Conservation (phyloP, 2,329 filamentous ascomycete species). For the Corniculantispora saksenae region DNA sequence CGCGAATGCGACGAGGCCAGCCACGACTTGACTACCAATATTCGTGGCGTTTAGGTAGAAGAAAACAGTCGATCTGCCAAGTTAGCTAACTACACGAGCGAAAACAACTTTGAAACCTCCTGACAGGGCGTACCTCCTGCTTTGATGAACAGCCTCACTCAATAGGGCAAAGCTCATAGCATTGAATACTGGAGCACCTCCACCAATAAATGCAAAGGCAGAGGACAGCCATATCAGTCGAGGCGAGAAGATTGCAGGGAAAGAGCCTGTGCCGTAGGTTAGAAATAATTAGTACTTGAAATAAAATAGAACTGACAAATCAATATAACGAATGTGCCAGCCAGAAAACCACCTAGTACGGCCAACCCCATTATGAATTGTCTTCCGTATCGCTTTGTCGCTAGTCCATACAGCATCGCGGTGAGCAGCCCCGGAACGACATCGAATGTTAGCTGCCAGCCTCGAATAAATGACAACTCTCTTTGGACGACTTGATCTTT, state of each 20-base stretch:
- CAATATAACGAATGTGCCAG: background rate
- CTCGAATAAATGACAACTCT: constrained; percentile 5
- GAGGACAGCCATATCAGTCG: background rate
- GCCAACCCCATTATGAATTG: background rate
- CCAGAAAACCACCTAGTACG: background rate
- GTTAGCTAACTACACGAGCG: constrained; percentile 3
- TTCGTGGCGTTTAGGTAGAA: constrained; percentile 9
- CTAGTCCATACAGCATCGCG: constrained; percentile 4
- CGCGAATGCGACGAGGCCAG: background rate
- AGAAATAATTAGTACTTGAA: background rate
- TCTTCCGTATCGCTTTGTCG: background rate
- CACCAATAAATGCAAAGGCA: background rate
- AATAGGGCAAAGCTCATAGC: background rate
- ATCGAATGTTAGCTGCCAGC: constrained; percentile 2
- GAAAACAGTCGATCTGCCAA: constrained; percentile 5
- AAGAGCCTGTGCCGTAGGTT: background rate
- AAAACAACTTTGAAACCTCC: no score
- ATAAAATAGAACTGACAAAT: background rate
- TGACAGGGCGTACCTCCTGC: background rate
- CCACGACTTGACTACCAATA: constrained; percentile 1
- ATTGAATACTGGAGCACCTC: background rate
- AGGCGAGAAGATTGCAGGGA: background rate
- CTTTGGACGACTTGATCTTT: background rate
- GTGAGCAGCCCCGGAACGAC: constrained; percentile 5
- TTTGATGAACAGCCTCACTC: background rate